Evolutionary conservation across 2,329 filamentous ascomycete genomes (phyloP).

Genomic region (Teratosphaeriaceae sp.): DNA sequence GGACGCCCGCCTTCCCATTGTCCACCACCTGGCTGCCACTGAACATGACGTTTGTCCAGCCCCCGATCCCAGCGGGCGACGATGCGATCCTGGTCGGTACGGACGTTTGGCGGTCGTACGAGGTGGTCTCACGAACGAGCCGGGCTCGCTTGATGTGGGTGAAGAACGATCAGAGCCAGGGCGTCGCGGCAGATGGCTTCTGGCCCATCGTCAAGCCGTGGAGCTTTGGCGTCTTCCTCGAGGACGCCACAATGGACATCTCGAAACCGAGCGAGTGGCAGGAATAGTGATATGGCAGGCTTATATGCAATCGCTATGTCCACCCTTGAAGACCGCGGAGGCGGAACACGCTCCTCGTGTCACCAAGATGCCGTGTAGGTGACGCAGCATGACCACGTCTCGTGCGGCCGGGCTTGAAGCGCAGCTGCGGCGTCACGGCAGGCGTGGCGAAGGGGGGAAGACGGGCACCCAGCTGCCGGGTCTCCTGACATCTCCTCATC

Average conservation of each 20-base stretch:
- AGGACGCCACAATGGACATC: slow-evolving; percentile 3
- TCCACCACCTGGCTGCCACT: slow-evolving; percentile 11
- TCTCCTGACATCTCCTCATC: too few species aligned
- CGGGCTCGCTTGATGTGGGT: slow-evolving; percentile 2
- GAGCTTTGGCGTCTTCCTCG: slow-evolving; percentile 1
- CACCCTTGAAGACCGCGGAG: too few species aligned
- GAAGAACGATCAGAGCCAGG: not conserved
- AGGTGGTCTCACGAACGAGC: not conserved
- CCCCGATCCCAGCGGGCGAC: slow-evolving; percentile 10
- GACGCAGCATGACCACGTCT: too few species aligned
- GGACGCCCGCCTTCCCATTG: slow-evolving; percentile 7
- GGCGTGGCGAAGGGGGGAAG: too few species aligned
- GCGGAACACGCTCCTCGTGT: too few species aligned
- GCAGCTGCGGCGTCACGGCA: too few species aligned
- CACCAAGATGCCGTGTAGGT: too few species aligned
- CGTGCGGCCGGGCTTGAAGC: too few species aligned
- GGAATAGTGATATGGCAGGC: too few species aligned
- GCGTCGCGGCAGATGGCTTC: not conserved
- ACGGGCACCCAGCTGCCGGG: too few species aligned
- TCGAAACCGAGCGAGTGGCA: slow-evolving; percentile 1
- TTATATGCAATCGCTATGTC: too few species aligned
- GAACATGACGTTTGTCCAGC: slow-evolving; percentile 12
- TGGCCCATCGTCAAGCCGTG: not conserved
- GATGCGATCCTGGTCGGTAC: slow-evolving; percentile 9
- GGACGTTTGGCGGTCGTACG: slow-evolving; percentile 7